Conservation (phyloP, 305 asterid species). For the Rubia balearica region DNA sequence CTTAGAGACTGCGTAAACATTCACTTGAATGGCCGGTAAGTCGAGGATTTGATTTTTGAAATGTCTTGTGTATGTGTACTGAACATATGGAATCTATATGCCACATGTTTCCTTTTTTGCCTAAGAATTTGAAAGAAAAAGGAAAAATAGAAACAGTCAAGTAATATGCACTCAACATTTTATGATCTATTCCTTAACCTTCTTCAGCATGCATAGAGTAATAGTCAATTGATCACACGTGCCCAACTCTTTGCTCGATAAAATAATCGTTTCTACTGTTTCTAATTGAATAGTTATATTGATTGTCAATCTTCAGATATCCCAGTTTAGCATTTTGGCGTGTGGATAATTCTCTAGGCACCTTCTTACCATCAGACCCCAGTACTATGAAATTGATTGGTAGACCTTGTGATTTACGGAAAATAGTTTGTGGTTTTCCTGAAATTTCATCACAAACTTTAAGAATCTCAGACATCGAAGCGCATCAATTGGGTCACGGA, state of each 20-base stretch:
- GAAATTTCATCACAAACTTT: constrained; percentile 38
- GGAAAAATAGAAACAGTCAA: neutral
- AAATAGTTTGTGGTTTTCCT: constrained; percentile 45
- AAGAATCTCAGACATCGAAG: constrained; percentile 34
- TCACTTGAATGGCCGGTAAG: constrained; percentile 49
- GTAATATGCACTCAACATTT: neutral
- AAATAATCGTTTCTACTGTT: neutral
- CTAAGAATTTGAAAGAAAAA: neutral
- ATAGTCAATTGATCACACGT: neutral
- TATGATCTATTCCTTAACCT: neutral
- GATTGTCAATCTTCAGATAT: constrained; percentile 32
- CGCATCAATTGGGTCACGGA: constrained; percentile 39
- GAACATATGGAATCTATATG: neutral
- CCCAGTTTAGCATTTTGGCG: constrained; percentile 86
- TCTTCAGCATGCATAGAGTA: neutral
- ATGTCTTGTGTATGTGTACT: neutral
- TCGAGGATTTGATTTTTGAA: constrained; percentile 14
- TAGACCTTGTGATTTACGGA: constrained; percentile 76
- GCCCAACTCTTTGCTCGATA: constrained; percentile 3
- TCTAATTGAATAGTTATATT: neutral
- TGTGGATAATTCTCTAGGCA: constrained; percentile 79
- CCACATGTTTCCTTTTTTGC: neutral
- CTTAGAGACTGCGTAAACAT: constrained; percentile 75
- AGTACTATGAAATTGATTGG: constrained; percentile 40
- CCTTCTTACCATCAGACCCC: constrained; percentile 82